Conservation (phyloP, 345 rosid species). For the Ailanthus altissimus region DNA sequence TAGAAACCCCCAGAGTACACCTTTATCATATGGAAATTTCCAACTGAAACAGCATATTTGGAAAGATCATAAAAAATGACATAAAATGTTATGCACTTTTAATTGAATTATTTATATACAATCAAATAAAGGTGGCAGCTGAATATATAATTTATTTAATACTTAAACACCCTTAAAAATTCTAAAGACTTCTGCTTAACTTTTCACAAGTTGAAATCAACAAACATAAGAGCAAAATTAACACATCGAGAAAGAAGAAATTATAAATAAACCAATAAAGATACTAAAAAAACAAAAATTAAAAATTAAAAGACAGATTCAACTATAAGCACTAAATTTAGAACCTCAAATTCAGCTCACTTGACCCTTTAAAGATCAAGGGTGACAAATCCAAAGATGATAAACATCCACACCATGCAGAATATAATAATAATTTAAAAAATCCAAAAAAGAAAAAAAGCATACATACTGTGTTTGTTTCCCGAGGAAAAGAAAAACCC, state of each 20-base stretch:
- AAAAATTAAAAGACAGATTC: too few species aligned
- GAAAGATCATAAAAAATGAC: too few species aligned
- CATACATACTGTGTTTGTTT: slow-evolving; percentile 21
- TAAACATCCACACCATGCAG: neutral
- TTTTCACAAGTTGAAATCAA: neutral
- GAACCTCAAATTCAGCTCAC: slow-evolving; percentile 1
- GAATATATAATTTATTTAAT: neutral
- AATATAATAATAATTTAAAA: neutral
- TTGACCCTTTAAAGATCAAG: neutral
- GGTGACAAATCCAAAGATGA: slow-evolving; percentile 16
- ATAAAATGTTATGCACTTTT: too few species aligned
- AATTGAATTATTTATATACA: too few species aligned
- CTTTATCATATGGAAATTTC: too few species aligned
- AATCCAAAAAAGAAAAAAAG: neutral
- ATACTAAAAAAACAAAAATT: neutral
- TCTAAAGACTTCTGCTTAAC: neutral
- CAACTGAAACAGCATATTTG: too few species aligned
- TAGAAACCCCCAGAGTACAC: too few species aligned
- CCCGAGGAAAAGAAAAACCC: slow-evolving; percentile 12
- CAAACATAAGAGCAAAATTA: neutral
- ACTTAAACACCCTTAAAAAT: neutral
- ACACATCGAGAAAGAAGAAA: neutral
- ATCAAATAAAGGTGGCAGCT: neutral
- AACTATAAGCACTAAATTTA: neutral
- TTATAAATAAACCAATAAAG: neutral